These are phyloP conservation scores for Brassica cretica DNA, from an alignment of 345 rosid genomes.

Conservation along the genomic window DNA sequence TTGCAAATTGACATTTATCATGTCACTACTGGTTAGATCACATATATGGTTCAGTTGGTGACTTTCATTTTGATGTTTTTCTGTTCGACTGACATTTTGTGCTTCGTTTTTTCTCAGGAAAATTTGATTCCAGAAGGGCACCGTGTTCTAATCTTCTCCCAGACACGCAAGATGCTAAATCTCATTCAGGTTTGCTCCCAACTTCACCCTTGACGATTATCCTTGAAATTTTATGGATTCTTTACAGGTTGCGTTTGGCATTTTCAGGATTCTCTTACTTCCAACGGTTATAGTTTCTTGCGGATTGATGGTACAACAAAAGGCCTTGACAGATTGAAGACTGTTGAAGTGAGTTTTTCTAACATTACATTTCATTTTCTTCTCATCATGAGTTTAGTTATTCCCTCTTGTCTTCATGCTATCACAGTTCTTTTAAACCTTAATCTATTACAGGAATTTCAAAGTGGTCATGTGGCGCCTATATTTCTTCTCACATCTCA, in stretches of 20 bases:
- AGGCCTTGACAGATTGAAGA: constrained; percentile 75
- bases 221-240: constrained; percentile 4
- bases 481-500: constrained; percentile 93
- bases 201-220: constrained; percentile 15
- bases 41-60: constrained; percentile 8
- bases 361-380: neutral
- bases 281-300: constrained; percentile 65
- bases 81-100: constrained; percentile 22
- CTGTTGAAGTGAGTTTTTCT: constrained; percentile 64
- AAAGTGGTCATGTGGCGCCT: constrained; percentile 74
- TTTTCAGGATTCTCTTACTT: constrained; percentile 67
- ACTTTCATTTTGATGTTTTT: constrained; percentile 19
- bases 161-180: constrained; percentile 96
- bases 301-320: constrained; percentile 96
- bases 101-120: constrained; percentile 47
- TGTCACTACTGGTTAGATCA: constrained; percentile 69
- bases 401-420: constrained; percentile 27
- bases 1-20: constrained; percentile 86
- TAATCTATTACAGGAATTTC: constrained; percentile 64
- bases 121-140: constrained; percentile 89
- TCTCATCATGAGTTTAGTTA: neutral
- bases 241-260: constrained; percentile 12
- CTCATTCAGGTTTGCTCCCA: constrained; percentile 76
- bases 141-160: constrained; percentile 90
- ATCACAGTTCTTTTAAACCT: constrained; percentile 19